Conservation (phyloP, 257 asterid species). For the Solanum peruvianum region DNA sequence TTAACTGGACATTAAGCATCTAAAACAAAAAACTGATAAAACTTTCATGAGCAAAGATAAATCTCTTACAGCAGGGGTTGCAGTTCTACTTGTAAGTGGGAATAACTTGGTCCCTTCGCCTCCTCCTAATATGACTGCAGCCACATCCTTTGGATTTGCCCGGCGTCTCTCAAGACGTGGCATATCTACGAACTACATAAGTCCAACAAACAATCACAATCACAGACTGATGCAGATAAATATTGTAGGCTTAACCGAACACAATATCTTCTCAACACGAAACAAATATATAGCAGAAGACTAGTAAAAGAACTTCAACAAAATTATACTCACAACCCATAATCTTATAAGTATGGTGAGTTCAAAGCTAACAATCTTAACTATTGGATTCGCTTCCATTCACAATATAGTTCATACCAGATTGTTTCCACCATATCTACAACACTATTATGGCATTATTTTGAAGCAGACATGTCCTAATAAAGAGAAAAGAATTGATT, state of each 20-base stretch:
- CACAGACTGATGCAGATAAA: background rate
- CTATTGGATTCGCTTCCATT: background rate
- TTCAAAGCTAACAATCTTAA: background rate
- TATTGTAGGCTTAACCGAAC: background rate
- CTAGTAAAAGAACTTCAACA: background rate
- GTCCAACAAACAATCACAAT: background rate
- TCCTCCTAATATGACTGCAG: slow-evolving; percentile 92
- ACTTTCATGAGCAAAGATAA: background rate
- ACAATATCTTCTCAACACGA: background rate
- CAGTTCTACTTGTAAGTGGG: slow-evolving; percentile 85
- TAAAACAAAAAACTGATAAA: background rate
- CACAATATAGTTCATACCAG: background rate
- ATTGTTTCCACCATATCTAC: background rate
- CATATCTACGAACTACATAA: slow-evolving; percentile 36
- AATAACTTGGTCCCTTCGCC: slow-evolving; percentile 84
- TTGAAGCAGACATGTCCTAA: background rate
- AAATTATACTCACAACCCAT: background rate
- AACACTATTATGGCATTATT: background rate
- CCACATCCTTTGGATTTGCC: slow-evolving; percentile 82
- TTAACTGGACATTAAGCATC: background rate
- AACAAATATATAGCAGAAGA: background rate
- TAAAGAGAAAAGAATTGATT: background rate
- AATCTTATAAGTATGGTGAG: background rate
- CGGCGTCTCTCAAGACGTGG: slow-evolving; percentile 48
- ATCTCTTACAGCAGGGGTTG: slow-evolving; percentile 91